These are phyloP conservation scores for Limnanthes douglasii DNA, from an alignment of 345 rosid genomes.

Conservation along the genomic window DNA sequence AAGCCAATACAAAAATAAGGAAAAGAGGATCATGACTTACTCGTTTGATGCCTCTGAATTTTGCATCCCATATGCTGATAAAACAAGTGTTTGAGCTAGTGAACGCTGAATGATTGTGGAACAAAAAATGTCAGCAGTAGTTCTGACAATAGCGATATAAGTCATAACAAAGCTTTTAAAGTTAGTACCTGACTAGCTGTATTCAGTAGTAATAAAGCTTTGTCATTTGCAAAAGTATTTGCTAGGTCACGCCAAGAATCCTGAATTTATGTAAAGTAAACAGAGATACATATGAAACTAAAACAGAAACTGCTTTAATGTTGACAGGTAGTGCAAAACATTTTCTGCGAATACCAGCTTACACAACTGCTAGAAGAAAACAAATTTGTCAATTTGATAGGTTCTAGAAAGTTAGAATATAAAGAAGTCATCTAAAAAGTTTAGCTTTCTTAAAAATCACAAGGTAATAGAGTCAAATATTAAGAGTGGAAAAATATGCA, in stretches of 20 bases:
- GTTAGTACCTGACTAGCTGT: constrained; percentile 69
- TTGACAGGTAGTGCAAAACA: constrained; percentile 1
- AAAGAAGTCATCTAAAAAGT: too few species aligned
- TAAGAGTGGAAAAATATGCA: too few species aligned
- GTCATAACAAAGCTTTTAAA: constrained; percentile 5
- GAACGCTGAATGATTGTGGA: constrained; percentile 48
- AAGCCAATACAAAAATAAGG: constrained; percentile 4
- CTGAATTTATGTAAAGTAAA: constrained; percentile 23
- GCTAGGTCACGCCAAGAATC: constrained; percentile 86
- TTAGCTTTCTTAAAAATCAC: too few species aligned
- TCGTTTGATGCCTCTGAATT: constrained; percentile 67
- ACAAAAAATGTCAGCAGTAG: constrained; percentile 9
- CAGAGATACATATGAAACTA: constrained; percentile 4
- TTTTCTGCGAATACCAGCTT: neutral
- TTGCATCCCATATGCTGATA: constrained; percentile 78
- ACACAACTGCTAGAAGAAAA: neutral
- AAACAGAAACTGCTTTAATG: neutral
- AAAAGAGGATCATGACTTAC: constrained; percentile 33
- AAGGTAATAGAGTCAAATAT: too few species aligned
- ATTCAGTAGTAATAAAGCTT: constrained; percentile 54
- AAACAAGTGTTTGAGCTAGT: constrained; percentile 86
- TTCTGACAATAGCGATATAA: constrained; percentile 1
- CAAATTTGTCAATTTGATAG: neutral
- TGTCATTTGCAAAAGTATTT: constrained; percentile 78
- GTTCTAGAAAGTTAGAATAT: too few species aligned